phyloP scores from a whole-genome alignment of 768 basidiomycete genomes.

The Goffeauzyma gilvescens region DNA sequence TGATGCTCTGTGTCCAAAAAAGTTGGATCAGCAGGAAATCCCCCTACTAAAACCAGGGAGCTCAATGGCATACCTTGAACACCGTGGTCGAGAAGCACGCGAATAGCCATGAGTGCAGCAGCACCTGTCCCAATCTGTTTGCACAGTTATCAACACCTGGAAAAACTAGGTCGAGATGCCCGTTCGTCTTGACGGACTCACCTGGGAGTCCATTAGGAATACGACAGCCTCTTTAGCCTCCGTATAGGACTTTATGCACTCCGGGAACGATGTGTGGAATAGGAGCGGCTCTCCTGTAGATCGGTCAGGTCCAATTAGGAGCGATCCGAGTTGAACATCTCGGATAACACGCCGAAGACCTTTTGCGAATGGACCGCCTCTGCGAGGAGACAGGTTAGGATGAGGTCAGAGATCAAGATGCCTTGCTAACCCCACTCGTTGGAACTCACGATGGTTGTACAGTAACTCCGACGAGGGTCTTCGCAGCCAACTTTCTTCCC shows the following conservation, averaged over 20 bases:
- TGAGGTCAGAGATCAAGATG: conserved; percentile 5
- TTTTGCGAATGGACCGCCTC: conserved; percentile 69
- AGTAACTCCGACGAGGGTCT: conserved; percentile 71
- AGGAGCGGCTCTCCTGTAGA: conserved; percentile 71
- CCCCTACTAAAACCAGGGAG: not conserved
- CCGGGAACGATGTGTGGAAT: conserved; percentile 61
- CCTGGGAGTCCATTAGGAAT: conserved; percentile 78
- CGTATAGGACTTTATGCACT: conserved; percentile 46
- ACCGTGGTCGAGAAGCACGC: conserved; percentile 81
- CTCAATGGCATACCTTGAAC: conserved; percentile 46
- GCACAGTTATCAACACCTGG: too few relatives aligned
- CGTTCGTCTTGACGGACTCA: conserved; percentile 18
- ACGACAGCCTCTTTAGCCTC: conserved; percentile 56
- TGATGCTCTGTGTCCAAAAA: conserved; percentile 14
- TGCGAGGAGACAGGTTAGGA: conserved; percentile 33
- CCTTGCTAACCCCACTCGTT: not conserved
- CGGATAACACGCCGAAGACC: conserved; percentile 76
- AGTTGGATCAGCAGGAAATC: not conserved
- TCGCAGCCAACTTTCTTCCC: conserved; percentile 6
- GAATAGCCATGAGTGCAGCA: conserved; percentile 66
- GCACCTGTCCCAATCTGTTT: conserved; percentile 81
- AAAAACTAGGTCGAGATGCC: not conserved
- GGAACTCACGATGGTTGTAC: conserved; percentile 63
- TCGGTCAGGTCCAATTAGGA: conserved; percentile 75
- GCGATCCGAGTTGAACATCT: conserved; percentile 66